A percentile compares a stretch with the other conserved stretches of the same genome.
phyloP scores from a whole-genome alignment of 345 rosid species.

The Arabis hirsuta region DNA sequence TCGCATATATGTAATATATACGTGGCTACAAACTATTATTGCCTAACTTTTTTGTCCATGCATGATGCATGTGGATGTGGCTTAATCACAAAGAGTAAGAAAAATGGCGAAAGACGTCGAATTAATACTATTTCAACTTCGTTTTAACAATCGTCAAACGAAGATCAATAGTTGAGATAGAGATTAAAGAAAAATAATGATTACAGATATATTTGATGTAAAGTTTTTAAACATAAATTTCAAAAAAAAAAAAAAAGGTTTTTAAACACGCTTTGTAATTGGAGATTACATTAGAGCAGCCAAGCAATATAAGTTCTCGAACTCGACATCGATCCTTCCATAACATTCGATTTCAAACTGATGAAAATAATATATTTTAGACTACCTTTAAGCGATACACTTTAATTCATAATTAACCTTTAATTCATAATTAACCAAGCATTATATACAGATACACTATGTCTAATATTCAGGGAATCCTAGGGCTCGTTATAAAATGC shows the following conservation, averaged over 20 bases:
- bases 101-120: too few species aligned
- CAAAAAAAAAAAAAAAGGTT: background rate
- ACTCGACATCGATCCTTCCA: background rate
- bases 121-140: background rate
- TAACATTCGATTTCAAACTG: background rate
- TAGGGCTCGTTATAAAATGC: too few species aligned
- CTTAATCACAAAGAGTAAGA: conserved; percentile 13
- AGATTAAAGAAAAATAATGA: background rate
- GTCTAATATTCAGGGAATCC: background rate
- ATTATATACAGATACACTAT: background rate
- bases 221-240: too few species aligned
- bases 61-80: background rate
- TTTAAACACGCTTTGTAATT: background rate
- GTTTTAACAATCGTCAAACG: background rate
- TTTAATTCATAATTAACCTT: background rate
- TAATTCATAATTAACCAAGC: background rate
- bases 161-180: background rate
- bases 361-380: background rate
- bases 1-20: background rate
- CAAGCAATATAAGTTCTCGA: too few species aligned
- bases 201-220: background rate
- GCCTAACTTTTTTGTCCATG: conserved; percentile 34
- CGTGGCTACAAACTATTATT: conserved; percentile 37
- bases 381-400: background rate
- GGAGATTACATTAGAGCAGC: too few species aligned